phyloP scores from a whole-genome alignment of 1,284 basidiomycete species.

The Athelia psychrophila region DNA sequence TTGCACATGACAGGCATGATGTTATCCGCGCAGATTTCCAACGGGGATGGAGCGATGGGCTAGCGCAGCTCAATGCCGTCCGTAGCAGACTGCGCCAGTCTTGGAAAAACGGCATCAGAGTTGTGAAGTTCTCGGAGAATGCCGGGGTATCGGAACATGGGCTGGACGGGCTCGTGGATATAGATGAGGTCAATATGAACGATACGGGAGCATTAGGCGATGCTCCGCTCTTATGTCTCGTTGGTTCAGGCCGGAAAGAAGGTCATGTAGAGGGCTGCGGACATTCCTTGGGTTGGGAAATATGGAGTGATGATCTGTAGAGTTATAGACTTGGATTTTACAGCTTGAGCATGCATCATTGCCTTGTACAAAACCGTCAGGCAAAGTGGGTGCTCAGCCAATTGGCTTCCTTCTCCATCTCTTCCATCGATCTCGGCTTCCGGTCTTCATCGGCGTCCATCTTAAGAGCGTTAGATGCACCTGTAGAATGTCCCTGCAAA shows the following conservation, averaged over 20 bases:
- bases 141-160: constrained; percentile 32
- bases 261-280: constrained; percentile 26
- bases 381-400: constrained; percentile 60
- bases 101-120: constrained; percentile 40
- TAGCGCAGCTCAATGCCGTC: constrained; percentile 41
- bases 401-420: constrained; percentile 75
- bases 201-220: not conserved
- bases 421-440: constrained; percentile 59
- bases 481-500: constrained; percentile 16
- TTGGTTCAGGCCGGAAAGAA: constrained; percentile 8
- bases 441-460: constrained; percentile 74
- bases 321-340: not conserved
- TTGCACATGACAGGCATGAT: constrained; percentile 30
- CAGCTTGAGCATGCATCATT: not conserved
- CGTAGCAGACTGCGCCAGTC: constrained; percentile 42
- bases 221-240: not conserved
- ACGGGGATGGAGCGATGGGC: constrained; percentile 57
- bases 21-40: constrained; percentile 47
- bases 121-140: constrained; percentile 35
- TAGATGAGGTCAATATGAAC: constrained; percentile 18
- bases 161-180: constrained; percentile 45
- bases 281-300: constrained; percentile 23
- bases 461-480: constrained; percentile 35
- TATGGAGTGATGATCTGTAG: constrained; percentile 28
- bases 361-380: not conserved